A percentile compares a stretch with the other conserved stretches of the same genome.
phyloP scores from a whole-genome alignment of 805 yeast genomes.

The Zygotorulaspora sp. region DNA sequence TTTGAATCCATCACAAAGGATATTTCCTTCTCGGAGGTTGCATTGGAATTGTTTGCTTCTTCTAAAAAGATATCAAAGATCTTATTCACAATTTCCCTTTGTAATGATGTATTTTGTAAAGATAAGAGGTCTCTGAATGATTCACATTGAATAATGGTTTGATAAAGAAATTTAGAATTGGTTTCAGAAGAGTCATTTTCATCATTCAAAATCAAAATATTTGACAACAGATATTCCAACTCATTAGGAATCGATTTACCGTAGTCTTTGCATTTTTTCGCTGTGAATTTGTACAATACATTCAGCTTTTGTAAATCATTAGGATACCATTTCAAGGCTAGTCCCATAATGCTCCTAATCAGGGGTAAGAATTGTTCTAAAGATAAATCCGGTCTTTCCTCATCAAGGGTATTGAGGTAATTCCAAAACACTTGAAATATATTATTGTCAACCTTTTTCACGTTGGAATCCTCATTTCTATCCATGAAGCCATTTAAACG shows the following conservation, averaged over 20 bases:
- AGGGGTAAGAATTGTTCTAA: slow-evolving; percentile 60
- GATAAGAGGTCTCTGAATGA: slow-evolving; percentile 23
- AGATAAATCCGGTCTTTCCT: slow-evolving; percentile 60
- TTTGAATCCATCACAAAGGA: slow-evolving; percentile 19
- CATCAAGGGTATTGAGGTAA: slow-evolving; percentile 53
- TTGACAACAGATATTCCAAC: slow-evolving; percentile 19
- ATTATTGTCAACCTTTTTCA: slow-evolving; percentile 17
- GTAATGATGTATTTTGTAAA: slow-evolving; percentile 34
- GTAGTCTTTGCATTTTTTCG: slow-evolving; percentile 37
- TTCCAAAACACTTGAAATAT: slow-evolving; percentile 64
- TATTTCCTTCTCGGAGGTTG: slow-evolving; percentile 11
- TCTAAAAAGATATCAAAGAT: slow-evolving; percentile 52
- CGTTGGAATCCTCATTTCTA: slow-evolving; percentile 14
- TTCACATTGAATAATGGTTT: slow-evolving; percentile 23
- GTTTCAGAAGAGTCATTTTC: slow-evolving; percentile 5
- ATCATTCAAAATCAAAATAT: slow-evolving; percentile 19
- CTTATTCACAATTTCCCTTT: slow-evolving; percentile 53
- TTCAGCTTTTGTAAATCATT: slow-evolving; percentile 56
- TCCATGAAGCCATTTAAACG: slow-evolving; percentile 42
- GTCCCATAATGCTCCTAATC: slow-evolving; percentile 58
- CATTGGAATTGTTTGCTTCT: slow-evolving; percentile 34
- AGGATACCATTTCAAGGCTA: slow-evolving; percentile 66
- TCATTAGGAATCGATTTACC: slow-evolving; percentile 20
- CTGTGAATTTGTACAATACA: slow-evolving; percentile 53
- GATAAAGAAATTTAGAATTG: slow-evolving; percentile 16